phyloP scores from a whole-genome alignment of 1,284 basidiomycete genomes.

The Ceratobasidium sp. region DNA sequence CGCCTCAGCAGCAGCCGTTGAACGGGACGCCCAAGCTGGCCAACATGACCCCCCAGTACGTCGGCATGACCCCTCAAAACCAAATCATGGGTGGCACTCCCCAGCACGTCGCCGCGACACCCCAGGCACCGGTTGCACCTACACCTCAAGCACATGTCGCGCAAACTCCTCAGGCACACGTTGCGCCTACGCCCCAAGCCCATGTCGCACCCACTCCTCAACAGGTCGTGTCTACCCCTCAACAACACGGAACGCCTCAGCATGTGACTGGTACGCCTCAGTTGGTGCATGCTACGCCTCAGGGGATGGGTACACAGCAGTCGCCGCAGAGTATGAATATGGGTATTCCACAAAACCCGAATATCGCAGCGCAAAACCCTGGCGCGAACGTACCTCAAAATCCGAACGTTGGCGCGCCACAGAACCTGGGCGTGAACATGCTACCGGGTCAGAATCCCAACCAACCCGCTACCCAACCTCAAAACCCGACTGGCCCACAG shows the following conservation, averaged over 20 bases:
- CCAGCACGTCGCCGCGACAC: background rate
- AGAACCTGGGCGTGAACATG: background rate
- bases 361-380: background rate
- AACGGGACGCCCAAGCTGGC: background rate
- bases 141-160: conserved; percentile 5
- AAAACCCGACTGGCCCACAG: background rate
- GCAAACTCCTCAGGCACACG: conserved; percentile 17
- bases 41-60: background rate
- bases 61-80: too few species aligned
- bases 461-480: background rate
- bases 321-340: conserved; percentile 12
- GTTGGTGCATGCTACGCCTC: conserved; percentile 12
- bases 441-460: background rate
- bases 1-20: background rate
- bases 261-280: conserved; percentile 19
- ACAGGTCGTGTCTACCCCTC: conserved; percentile 20
- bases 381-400: background rate
- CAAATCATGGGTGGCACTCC: background rate
- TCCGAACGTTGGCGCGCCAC: background rate
- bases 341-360: conserved; percentile 7
- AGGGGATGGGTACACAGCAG: background rate
- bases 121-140: background rate
- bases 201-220: conserved; percentile 1
- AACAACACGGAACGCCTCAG: conserved; percentile 32
- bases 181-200: conserved; percentile 6